Percentiles rank a stretch among this genome's conserved stretches.
phyloP scores from a whole-genome alignment of 306 rosid species.

The Cucumis cinereus region DNA sequence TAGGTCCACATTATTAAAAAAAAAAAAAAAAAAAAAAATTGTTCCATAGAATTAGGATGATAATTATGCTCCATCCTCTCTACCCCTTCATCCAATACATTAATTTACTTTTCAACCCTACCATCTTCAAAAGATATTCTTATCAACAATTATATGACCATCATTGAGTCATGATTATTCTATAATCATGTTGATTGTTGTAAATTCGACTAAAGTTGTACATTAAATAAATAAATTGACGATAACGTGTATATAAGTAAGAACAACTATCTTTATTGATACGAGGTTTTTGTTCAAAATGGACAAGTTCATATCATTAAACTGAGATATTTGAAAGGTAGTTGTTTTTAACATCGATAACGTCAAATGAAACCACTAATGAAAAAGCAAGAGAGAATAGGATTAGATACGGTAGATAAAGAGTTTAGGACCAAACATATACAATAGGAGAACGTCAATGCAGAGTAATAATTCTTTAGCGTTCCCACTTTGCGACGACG shows the following conservation, averaged over 20 bases:
- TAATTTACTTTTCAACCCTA: background rate
- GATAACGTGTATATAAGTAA: too few species aligned
- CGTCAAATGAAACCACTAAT: background rate
- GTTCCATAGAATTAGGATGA: background rate
- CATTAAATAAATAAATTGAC: too few species aligned
- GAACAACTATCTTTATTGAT: too few species aligned
- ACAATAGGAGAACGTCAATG: too few species aligned
- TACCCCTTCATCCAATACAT: background rate
- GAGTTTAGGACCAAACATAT: background rate
- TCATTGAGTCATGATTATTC: background rate
- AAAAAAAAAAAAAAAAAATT: background rate
- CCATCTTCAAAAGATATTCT: background rate
- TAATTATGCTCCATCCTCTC: background rate
- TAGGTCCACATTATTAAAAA: background rate
- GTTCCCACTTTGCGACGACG: background rate
- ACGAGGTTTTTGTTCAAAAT: too few species aligned
- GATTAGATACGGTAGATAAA: background rate
- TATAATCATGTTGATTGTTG: background rate
- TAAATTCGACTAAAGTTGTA: too few species aligned
- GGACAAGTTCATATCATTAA: too few species aligned
- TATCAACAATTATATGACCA: background rate
- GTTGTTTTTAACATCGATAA: too few species aligned
- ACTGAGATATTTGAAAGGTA: too few species aligned
- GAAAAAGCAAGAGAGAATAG: background rate
- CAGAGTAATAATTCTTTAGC: too few species aligned